Base-by-base conservation (phyloP, 139 green algal genomes). In the Pedinophyceae sp. region DNA sequence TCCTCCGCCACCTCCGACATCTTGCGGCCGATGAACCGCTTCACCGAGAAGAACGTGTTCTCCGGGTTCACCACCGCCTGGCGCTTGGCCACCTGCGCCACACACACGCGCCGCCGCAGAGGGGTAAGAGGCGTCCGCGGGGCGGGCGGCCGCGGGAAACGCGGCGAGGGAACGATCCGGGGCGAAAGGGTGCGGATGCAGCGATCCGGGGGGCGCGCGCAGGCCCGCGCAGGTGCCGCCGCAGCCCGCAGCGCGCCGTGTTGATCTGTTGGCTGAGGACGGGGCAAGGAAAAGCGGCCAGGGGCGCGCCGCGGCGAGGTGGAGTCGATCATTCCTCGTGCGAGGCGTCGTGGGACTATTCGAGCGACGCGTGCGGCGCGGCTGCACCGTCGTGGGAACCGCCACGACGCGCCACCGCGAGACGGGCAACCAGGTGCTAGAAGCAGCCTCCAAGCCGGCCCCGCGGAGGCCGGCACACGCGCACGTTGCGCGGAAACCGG, bases 41-140 rank as follows among this genome's bases (percentile, higher is more conserved):
- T 99, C 6, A 98, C 92, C 25, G 80, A 93, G 73, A 91, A 96
- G 69, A 99, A 97, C 27, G 92, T 99, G 76, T 98, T 97, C 66
- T 95, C 84, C 1, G 92, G 89, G 76, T 98, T 98, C 4, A 96
- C 88, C 41, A 97, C 88, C 2, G 75, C 91, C 73, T 98, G 91
- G 24, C 90, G 80, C 80, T 98, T 98, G 51, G 91, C 91, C 40
- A 97, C 96, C 83, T 97, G 85, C 45, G 43, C 5, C 29, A 59
- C 20, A 29, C n/a, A 59, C 29, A 56, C 5, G 15, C 15, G 15
- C 15, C 15, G 15, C 15, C 15, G 38, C 15, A 15, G 38, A 46
- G 38, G 15, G 38, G 38, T 46, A 16, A 46, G 15, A 16, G 38
- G 38, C 15, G 15, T 15, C 15, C 15, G 16, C 38, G 16, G 15